These are phyloP conservation scores for Leccinum olivaceopallidum DNA, from an alignment of 768 basidiomycete species.

Conservation along the genomic window DNA sequence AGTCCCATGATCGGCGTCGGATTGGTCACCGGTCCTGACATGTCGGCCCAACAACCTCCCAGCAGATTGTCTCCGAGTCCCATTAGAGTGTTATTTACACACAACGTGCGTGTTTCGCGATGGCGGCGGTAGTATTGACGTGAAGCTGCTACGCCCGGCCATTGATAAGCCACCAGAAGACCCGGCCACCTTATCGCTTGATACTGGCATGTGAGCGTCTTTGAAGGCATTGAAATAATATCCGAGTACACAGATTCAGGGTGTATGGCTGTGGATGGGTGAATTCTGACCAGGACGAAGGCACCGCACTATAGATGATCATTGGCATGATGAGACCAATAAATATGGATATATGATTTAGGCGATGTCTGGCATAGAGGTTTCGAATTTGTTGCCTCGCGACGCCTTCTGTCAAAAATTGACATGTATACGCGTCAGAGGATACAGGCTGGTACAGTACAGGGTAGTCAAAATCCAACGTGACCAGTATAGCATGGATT, in stretches of 20 bases:
- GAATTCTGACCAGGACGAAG: background rate
- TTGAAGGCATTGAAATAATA: background rate
- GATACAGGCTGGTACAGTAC: conserved; percentile 1
- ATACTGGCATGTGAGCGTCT: background rate
- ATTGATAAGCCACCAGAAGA: background rate
- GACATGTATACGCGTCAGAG: background rate
- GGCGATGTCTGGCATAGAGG: background rate
- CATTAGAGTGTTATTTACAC: no score
- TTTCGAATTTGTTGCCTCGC: background rate
- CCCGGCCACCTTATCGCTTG: background rate
- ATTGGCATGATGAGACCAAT: background rate
- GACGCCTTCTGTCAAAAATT: background rate
- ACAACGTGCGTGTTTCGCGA: no score
- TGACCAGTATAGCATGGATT: background rate
- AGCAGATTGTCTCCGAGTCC: no score
- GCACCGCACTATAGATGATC: background rate
- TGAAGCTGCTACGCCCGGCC: background rate
- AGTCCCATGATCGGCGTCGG: no score
- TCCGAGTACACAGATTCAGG: background rate
- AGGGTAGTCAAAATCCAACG: background rate
- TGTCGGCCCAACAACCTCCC: no score
- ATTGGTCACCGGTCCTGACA: no score
- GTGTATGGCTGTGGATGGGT: background rate
- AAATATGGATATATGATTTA: background rate
- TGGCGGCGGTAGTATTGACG: background rate